Evolutionary conservation across 768 basidiomycete genomes (phyloP).

Genomic region (Infundibulicybe gibba): DNA sequence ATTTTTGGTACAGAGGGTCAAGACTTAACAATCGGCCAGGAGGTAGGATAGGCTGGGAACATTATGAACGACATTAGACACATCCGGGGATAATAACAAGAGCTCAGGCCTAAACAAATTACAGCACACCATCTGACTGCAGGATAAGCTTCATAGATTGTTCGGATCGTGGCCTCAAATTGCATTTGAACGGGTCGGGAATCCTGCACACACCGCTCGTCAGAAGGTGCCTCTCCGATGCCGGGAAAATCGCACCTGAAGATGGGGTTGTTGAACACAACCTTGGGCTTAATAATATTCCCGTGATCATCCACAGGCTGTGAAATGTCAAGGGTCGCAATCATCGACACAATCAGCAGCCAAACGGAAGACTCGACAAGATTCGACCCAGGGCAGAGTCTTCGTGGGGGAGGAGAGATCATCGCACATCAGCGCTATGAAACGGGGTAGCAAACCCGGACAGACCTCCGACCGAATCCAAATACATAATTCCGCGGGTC

Average conservation of each 20-base stretch:
- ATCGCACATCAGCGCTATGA: neutral
- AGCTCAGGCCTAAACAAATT: neutral
- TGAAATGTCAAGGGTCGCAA: constrained; percentile 54
- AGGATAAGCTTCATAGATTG: constrained; percentile 35
- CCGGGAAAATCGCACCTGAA: constrained; percentile 43
- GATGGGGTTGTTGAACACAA: constrained; percentile 56
- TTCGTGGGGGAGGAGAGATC: constrained; percentile 11
- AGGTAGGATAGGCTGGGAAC: too few species aligned
- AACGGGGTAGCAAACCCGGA: neutral
- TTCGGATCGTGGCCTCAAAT: constrained; percentile 48
- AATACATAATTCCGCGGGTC: constrained; percentile 33
- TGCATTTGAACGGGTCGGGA: constrained; percentile 45
- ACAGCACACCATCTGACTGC: constrained; percentile 19
- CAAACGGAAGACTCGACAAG: constrained; percentile 64
- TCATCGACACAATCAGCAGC: constrained; percentile 50
- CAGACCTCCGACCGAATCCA: constrained; percentile 38
- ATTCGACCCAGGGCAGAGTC: constrained; percentile 61
- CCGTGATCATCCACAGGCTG: constrained; percentile 50
- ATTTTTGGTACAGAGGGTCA: too few species aligned
- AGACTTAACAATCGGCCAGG: too few species aligned
- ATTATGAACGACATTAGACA: too few species aligned
- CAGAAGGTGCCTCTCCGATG: neutral
- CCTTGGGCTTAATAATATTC: constrained; percentile 39
- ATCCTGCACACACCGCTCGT: constrained; percentile 22
- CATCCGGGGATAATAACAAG: too few species aligned